Conservation (phyloP, 2,329 filamentous ascomycete genomes). For the Tolypocladium nubicola region DNA sequence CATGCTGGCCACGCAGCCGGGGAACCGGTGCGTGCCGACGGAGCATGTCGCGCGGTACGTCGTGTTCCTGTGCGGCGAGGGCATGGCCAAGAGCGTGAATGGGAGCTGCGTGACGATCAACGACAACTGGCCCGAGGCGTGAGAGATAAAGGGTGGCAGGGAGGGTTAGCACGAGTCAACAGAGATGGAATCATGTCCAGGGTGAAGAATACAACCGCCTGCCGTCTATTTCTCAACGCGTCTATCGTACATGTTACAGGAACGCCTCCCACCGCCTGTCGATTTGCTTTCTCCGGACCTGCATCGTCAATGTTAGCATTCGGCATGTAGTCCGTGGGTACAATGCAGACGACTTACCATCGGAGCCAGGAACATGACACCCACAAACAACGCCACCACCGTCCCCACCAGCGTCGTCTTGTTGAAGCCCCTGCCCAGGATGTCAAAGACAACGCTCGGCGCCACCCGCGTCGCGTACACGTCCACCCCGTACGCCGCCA, state of each 20-base stretch:
- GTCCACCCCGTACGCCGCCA: slow-evolving; percentile 83
- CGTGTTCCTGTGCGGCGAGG: slow-evolving; percentile 18
- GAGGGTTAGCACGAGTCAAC: slow-evolving; percentile 2
- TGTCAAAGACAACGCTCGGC: slow-evolving; percentile 86
- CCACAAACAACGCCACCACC: slow-evolving; percentile 66
- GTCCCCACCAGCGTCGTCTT: slow-evolving; percentile 78
- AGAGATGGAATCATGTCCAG: neutral
- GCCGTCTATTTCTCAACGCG: neutral
- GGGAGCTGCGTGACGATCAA: slow-evolving; percentile 23
- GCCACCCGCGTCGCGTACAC: slow-evolving; percentile 77
- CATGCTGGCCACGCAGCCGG: slow-evolving; percentile 14
- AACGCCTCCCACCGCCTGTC: slow-evolving; percentile 48
- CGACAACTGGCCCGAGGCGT: slow-evolving; percentile 24
- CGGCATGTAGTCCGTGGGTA: neutral
- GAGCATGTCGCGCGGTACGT: slow-evolving; percentile 28
- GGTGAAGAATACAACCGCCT: neutral
- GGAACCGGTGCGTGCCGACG: slow-evolving; percentile 18
- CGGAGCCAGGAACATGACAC: slow-evolving; percentile 69
- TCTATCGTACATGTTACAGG: slow-evolving; percentile 11
- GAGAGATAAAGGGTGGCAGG: neutral
- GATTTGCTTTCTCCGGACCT: slow-evolving; percentile 58
- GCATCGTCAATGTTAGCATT: slow-evolving; percentile 18
- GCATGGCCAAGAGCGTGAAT: slow-evolving; percentile 21
- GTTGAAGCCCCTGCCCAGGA: slow-evolving; percentile 87
- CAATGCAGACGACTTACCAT: slow-evolving; percentile 53